A percentile compares a stretch with the other conserved stretches of the same genome.
These are phyloP conservation scores for Pyricularia pennisetigena DNA, from an alignment of 2,329 filamentous ascomycete species.

Conservation along the genomic window DNA sequence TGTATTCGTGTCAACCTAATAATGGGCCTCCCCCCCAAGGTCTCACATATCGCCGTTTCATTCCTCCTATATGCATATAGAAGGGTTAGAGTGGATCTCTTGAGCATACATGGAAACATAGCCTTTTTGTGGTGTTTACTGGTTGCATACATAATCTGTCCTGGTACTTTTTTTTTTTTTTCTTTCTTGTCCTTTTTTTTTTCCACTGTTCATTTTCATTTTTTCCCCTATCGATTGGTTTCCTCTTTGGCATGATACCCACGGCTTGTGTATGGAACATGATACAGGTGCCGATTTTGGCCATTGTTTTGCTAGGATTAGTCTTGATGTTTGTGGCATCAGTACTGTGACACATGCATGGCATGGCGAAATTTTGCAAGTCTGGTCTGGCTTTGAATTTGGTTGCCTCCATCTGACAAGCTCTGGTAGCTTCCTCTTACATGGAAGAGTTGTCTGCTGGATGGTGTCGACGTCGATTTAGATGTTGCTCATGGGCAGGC, in stretches of 20 bases:
- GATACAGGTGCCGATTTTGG: neutral
- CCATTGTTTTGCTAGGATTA: neutral
- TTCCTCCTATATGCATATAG: neutral
- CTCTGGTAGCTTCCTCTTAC: neutral
- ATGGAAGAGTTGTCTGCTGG: neutral
- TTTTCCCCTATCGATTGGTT: slow-evolving; percentile 4
- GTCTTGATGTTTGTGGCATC: neutral
- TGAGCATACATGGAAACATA: neutral
- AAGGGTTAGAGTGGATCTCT: neutral
- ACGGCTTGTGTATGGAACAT: slow-evolving; percentile 5
- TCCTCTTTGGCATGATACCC: slow-evolving; percentile 15
- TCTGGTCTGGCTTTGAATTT: neutral
- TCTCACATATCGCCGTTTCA: neutral
- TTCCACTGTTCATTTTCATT: neutral
- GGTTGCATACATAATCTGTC: slow-evolving; percentile 1
- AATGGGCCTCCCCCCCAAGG: neutral
- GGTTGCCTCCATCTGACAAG: neutral
- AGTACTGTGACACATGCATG: neutral
- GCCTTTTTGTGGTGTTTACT: neutral
- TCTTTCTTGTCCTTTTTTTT: neutral
- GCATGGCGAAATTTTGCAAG: neutral
- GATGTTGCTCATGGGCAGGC: neutral
- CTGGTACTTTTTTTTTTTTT: slow-evolving; percentile 5
- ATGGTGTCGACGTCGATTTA: neutral
- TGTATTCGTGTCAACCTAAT: neutral